Percentiles rank a stretch among this genome's conserved stretches.
These are phyloP conservation scores for Zasmidium citrigriseum DNA, from an alignment of 2,329 filamentous ascomycete species.

Conservation along the genomic window DNA sequence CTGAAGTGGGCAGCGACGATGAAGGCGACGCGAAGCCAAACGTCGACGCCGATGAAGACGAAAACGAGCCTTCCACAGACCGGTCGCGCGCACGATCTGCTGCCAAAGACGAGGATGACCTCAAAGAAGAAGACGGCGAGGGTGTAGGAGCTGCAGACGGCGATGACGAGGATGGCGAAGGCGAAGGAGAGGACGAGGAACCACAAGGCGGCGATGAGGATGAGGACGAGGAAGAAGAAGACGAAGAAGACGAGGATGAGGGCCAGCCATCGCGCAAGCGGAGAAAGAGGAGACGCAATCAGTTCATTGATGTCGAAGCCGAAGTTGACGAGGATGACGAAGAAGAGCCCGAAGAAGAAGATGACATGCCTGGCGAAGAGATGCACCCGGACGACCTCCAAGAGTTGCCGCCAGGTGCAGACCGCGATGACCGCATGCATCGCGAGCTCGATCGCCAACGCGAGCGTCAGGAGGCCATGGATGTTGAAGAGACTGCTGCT, in stretches of 20 bases:
- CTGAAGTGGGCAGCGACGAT: slow-evolving; percentile 71
- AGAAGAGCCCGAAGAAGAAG: slow-evolving; percentile 83
- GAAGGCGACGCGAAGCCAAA: slow-evolving; percentile 50
- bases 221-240: slow-evolving; percentile 36
- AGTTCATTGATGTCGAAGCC: slow-evolving; percentile 96
- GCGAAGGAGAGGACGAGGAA: slow-evolving; percentile 62
- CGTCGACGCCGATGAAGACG: slow-evolving; percentile 37
- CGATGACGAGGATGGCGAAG: slow-evolving; percentile 65
- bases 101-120: slow-evolving; percentile 49
- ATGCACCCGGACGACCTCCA: slow-evolving; percentile 87
- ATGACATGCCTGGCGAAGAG: slow-evolving; percentile 81
- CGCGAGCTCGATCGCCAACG: slow-evolving; percentile 91
- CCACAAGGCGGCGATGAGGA: slow-evolving; percentile 52
- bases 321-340: slow-evolving; percentile 95
- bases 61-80: slow-evolving; percentile 32
- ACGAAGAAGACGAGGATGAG: slow-evolving; percentile 41
- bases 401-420: slow-evolving; percentile 70
- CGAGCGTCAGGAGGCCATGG: slow-evolving; percentile 82
- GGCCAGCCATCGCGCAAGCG: slow-evolving; percentile 79
- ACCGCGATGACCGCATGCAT: slow-evolving; percentile 88
- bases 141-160: slow-evolving; percentile 47
- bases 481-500: slow-evolving; percentile 90
- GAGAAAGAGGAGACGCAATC: slow-evolving; percentile 69
- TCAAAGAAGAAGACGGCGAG: slow-evolving; percentile 54
- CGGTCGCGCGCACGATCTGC: slow-evolving; percentile 32